Evolutionary conservation across 2,329 filamentous ascomycete genomes (phyloP), one percentile per base, ranked within the genome.

Genomic region (Colletotrichum noveboracense): DNA sequence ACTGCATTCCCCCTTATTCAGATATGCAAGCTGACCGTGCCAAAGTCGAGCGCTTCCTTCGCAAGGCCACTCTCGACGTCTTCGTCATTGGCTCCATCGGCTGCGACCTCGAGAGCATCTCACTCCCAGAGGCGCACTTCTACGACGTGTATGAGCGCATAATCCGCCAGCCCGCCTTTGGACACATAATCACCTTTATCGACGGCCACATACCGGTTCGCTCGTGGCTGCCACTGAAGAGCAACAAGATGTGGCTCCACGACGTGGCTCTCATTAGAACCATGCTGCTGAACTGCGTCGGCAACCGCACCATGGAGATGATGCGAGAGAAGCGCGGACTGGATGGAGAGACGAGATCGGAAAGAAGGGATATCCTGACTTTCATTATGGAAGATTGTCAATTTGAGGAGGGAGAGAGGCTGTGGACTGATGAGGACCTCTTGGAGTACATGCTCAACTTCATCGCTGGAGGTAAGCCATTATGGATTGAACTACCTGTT

Each of bases 221-320:
- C 14, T 74, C 76, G 1, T 83, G 85, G 79, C 76, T 87, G 5
- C 86, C 86, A 0, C 48, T 87, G 1, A 70, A 83, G 58, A 84
- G 84, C 2, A 88, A 88, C 71, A 80, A 78, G 7, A 78, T 73
- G 5, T 88, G 87, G 75, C 75, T 85, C n/a, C 69, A 68, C 3
- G 84, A 84, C 3, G 83, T 81, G 21, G 66, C 75, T 3, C 79
- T 82, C 62, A 80, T 87, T 13, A 80, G 82, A n/a, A 71, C 76
- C 34, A 83, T 85, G 67, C 77, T 87, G 5, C 78, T 76, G 9
- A 74, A 66, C n/a, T 76, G 74, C 13, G 71, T 80, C 4, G 78
- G 82, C 4, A 79, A 84, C 80, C 84, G 21, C 69, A 75, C 28
- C 68, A 76, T 85, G 34, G 75, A 78, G n/a, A 79, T 77, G 61